Base-by-base conservation (phyloP, 225 moss, liverwort and hornwort species). In the Straminergon stramineum region DNA sequence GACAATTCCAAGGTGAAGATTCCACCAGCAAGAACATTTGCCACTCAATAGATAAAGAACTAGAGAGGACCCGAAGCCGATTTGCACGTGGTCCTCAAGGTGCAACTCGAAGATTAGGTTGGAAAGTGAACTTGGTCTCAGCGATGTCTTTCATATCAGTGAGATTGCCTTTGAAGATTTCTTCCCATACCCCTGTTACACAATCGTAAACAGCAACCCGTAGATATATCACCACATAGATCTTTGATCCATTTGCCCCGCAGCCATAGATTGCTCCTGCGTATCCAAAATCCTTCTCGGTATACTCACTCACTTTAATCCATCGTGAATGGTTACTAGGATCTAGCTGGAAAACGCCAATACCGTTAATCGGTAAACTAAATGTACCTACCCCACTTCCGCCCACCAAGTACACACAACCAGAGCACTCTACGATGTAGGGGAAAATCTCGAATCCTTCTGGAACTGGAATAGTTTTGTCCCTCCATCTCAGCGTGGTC, bases 261-360 rank as follows among this genome's bases (percentile, higher is more conserved):
- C 91, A 92, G 51, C 91, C 89, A 39, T 90, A 85, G 31, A 91
- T 92, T 82, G 77, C 82, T 84, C 82, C 89, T 45, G 81, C 77
- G 53, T 86, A 88, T 45, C 63, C 27, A 52, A 92, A 86, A 80
- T 90, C 91, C 22, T 63, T 81, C 32, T 62, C 43, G 15, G 41
- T 69, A 55, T 82, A 91, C 48, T 92, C 84, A 63, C 90, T 88
- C 41, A 92, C 88, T 90, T 94, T 86, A 69, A 56, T 90, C 94
- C 94, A 94, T 78, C 65, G 66, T 35, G 86, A 81, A 81, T 58
- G 34, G 13, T 55, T 81, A 78, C 41, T 71, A 41, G 55, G 69
- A 76, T 90, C 92, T 79, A 94, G 84, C 87, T 83, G 86, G 82
- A 94, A 92, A 73, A 94, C 21, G 43, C 81, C 88, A 74, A 94